These are phyloP conservation scores for Sporisorium iseilematis-ciliati DNA, from an alignment of 1,284 basidiomycete genomes.

Conservation along the genomic window DNA sequence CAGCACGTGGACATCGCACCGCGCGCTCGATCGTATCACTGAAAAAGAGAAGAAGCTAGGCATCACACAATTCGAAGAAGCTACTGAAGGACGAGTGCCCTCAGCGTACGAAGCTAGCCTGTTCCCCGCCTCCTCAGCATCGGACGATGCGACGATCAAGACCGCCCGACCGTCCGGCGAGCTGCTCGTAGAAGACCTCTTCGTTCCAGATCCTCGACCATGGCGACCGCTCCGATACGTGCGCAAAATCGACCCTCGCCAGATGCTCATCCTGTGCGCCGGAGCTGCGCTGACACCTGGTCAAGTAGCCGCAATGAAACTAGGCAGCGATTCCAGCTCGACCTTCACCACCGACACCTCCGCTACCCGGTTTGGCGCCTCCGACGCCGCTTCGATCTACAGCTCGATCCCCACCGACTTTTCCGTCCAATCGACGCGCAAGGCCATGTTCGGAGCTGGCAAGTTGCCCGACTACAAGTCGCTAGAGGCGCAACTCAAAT, in stretches of 20 bases:
- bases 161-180: conserved; percentile 19
- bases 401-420: conserved; percentile 40
- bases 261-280: conserved; percentile 64
- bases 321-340: conserved; percentile 34
- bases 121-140: conserved; percentile 15
- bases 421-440: conserved; percentile 31
- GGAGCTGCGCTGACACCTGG: conserved; percentile 51
- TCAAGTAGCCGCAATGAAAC: conserved; percentile 43
- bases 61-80: conserved; percentile 54
- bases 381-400: conserved; percentile 29
- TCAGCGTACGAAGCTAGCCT: conserved; percentile 42
- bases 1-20: conserved; percentile 35
- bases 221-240: conserved; percentile 65
- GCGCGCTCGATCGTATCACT: conserved; percentile 46
- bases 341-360: conserved; percentile 20
- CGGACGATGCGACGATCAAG: conserved; percentile 32
- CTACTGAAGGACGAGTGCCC: conserved; percentile 47
- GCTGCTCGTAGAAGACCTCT: conserved; percentile 52
- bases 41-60: conserved; percentile 49
- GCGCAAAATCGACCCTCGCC: conserved; percentile 64
- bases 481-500: conserved; percentile 38
- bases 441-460: conserved; percentile 43
- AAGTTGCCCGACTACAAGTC: conserved; percentile 52
- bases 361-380: conserved; percentile 1
- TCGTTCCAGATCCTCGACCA: conserved; percentile 63